phyloP scores from a whole-genome alignment of 257 asterid genomes.

The Jaltomata sinuosa region DNA sequence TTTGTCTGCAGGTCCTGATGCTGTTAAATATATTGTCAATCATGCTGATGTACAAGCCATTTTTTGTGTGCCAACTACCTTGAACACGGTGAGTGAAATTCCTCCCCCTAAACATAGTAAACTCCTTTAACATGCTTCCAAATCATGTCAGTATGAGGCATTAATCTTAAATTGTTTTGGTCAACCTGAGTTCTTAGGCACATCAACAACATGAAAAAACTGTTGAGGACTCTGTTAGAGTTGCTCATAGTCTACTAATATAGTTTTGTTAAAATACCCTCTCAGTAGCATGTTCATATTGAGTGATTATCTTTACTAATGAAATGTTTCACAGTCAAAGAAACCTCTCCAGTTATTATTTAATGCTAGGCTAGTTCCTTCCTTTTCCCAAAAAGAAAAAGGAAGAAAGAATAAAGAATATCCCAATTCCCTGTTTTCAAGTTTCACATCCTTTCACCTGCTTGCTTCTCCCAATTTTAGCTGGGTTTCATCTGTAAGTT shows the following conservation, averaged over 20 bases:
- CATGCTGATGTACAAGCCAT: slow-evolving; percentile 83
- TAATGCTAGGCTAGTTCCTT: not conserved
- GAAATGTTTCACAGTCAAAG: not conserved
- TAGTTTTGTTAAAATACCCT: not conserved
- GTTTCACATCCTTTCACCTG: not conserved
- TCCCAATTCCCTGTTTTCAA: not conserved
- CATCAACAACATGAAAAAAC: not conserved
- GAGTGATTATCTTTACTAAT: not conserved
- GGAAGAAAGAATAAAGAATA: not conserved
- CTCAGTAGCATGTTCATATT: not conserved
- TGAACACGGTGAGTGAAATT: slow-evolving; percentile 58
- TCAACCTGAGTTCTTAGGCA: not conserved
- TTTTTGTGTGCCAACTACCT: slow-evolving; percentile 72
- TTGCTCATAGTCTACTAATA: not conserved
- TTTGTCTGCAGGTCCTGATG: slow-evolving; percentile 77
- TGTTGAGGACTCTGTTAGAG: not conserved
- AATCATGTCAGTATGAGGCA: not conserved
- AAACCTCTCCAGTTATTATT: not conserved
- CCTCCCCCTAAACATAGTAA: not conserved
- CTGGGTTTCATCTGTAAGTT: not conserved
- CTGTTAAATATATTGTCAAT: slow-evolving; percentile 75
- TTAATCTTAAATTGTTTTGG: not conserved
- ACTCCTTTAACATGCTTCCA: slow-evolving; percentile 1
- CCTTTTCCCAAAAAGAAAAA: not conserved
- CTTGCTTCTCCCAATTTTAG: not conserved